A percentile compares a stretch with the other conserved stretches of the same genome.
phyloP scores from a whole-genome alignment of 2,329 filamentous ascomycete genomes.

The Mycosphaerella sp. region DNA sequence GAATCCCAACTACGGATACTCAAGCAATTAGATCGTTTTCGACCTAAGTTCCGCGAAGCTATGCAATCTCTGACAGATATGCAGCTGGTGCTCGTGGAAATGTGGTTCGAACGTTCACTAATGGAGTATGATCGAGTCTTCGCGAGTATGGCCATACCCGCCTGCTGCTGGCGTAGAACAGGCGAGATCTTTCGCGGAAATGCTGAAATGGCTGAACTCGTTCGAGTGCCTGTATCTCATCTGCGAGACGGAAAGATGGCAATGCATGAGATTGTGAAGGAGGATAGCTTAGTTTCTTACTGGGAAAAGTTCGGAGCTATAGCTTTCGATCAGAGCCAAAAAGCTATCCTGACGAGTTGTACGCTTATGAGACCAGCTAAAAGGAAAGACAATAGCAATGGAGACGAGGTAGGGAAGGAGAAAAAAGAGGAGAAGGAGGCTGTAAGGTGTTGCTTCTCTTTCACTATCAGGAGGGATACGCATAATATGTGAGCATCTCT shows the following conservation, averaged over 20 bases:
- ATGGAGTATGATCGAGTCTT: slow-evolving; percentile 99
- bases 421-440: slow-evolving; percentile 43
- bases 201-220: slow-evolving; percentile 96
- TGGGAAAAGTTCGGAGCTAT: slow-evolving; percentile 99
- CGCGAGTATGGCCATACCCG: slow-evolving; percentile 96
- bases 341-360: slow-evolving; percentile 91
- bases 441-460: slow-evolving; percentile 93
- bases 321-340: slow-evolving; percentile 88
- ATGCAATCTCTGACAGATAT: slow-evolving; percentile 89
- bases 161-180: slow-evolving; percentile 93
- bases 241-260: slow-evolving; percentile 90
- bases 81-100: slow-evolving; percentile 89
- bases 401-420: background rate
- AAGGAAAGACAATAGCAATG: slow-evolving; percentile 1
- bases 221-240: slow-evolving; percentile 84
- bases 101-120: slow-evolving; percentile 96
- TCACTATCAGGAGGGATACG: slow-evolving; percentile 89
- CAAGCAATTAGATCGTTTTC: slow-evolving; percentile 83
- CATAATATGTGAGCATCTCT: slow-evolving; percentile 79
- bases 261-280: slow-evolving; percentile 89
- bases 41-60: slow-evolving; percentile 92
- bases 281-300: slow-evolving; percentile 91
- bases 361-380: slow-evolving; percentile 72
- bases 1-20: slow-evolving; percentile 84
- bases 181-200: slow-evolving; percentile 97